These are phyloP conservation scores for Venturia pyrina DNA, from an alignment of 2,329 filamentous ascomycete genomes.

Conservation along the genomic window DNA sequence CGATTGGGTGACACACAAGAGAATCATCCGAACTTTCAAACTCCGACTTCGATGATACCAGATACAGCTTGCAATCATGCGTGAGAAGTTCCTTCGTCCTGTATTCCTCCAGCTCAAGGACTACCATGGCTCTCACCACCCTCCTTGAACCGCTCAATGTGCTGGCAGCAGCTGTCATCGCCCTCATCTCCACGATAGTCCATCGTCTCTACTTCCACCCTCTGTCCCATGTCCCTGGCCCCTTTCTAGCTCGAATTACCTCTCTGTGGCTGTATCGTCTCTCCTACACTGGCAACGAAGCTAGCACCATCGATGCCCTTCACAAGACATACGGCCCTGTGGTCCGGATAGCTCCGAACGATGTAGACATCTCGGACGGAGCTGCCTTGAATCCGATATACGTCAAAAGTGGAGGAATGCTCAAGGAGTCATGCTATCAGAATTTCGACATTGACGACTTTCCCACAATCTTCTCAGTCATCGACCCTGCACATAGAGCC, in stretches of 20 bases:
- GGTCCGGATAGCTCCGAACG: constrained; percentile 19
- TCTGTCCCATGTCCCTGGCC: constrained; percentile 9
- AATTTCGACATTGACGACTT: constrained; percentile 50
- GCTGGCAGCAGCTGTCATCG: neutral
- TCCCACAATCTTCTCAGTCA: constrained; percentile 43
- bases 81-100: neutral
- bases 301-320: constrained; percentile 17
- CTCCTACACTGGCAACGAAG: constrained; percentile 5
- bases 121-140: constrained; percentile 4
- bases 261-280: constrained; percentile 8
- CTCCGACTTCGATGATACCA: neutral
- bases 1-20: neutral
- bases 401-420: constrained; percentile 41
- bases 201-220: constrained; percentile 12
- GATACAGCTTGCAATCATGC: neutral
- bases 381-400: constrained; percentile 42
- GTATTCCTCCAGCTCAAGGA: neutral
- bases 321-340: constrained; percentile 17
- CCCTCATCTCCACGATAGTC: neutral
- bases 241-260: constrained; percentile 3
- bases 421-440: constrained; percentile 40
- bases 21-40: neutral
- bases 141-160: constrained; percentile 10
- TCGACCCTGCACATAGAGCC: constrained; percentile 31
- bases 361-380: constrained; percentile 32